Evolutionary conservation across 495 filamentous ascomycete genomes (phyloP).

Genomic region (Jackrogersella minutella): DNA sequence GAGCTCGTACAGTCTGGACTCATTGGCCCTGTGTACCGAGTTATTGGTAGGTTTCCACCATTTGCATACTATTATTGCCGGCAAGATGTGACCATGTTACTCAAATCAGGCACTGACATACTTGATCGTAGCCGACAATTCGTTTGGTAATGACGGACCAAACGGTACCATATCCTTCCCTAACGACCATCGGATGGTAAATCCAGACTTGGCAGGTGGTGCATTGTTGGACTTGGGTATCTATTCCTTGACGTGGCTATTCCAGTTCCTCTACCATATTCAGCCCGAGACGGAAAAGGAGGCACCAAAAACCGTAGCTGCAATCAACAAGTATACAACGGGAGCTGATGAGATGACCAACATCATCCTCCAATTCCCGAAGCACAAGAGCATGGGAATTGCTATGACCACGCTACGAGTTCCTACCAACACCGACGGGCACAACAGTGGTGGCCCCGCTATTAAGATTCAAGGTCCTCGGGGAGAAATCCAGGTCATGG

Average conservation of each 20-base stretch:
- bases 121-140: constrained; percentile 64
- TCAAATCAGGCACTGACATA: constrained; percentile 12
- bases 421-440: constrained; percentile 68
- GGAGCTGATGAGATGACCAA: constrained; percentile 85
- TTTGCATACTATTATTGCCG: not conserved
- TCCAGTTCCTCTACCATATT: constrained; percentile 87
- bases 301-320: constrained; percentile 55
- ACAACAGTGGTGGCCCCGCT: constrained; percentile 68
- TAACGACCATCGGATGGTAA: constrained; percentile 80
- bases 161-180: constrained; percentile 56
- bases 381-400: constrained; percentile 71
- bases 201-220: constrained; percentile 85
- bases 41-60: constrained; percentile 58
- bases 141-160: constrained; percentile 51
- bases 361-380: constrained; percentile 80
- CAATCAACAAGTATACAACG: constrained; percentile 81
- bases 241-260: constrained; percentile 91
- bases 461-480: constrained; percentile 85
- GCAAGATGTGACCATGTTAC: not conserved
- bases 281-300: constrained; percentile 67
- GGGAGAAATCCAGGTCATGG: constrained; percentile 86
- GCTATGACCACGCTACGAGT: constrained; percentile 80
- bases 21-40: constrained; percentile 81
- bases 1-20: constrained; percentile 71
- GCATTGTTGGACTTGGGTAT: constrained; percentile 85